Percentiles rank a stretch among this genome's conserved stretches.
phyloP scores from a whole-genome alignment of 2,329 filamentous ascomycete species.

The Xylaria sp. region DNA sequence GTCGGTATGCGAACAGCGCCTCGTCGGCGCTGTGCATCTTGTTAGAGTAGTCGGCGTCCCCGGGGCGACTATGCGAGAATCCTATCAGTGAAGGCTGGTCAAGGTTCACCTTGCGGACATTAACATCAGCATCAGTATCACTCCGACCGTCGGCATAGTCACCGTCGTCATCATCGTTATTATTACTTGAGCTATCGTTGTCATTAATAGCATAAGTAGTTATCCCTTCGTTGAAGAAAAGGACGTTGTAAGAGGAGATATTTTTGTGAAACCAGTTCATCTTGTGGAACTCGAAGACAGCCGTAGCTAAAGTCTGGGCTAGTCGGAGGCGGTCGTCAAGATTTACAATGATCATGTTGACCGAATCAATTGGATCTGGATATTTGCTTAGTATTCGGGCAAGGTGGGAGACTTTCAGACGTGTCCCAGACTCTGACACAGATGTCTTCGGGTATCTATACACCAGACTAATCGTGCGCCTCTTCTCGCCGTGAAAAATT shows the following conservation, averaged over 20 bases:
- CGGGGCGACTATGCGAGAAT: background rate
- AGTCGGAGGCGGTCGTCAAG: background rate
- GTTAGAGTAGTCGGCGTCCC: background rate
- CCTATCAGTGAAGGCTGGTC: background rate
- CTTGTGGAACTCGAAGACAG: background rate
- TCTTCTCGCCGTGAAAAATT: background rate
- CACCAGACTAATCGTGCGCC: background rate
- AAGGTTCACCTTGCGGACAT: background rate
- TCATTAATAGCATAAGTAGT: background rate
- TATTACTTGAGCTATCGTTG: background rate
- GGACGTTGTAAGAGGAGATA: background rate
- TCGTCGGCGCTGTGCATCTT: background rate
- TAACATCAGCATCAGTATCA: background rate
- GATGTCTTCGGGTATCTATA: background rate
- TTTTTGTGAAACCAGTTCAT: conserved; percentile 3
- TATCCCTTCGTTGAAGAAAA: background rate
- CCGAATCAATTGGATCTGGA: background rate
- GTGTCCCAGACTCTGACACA: background rate
- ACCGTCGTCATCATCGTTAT: background rate
- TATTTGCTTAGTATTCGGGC: background rate
- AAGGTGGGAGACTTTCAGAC: background rate
- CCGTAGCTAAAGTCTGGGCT: background rate
- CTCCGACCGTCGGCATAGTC: background rate
- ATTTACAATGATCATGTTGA: background rate
- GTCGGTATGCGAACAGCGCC: conserved; percentile 2